phyloP scores from a whole-genome alignment of 371 early-diverging fungal species.

The Rhizopus stolonifer region DNA sequence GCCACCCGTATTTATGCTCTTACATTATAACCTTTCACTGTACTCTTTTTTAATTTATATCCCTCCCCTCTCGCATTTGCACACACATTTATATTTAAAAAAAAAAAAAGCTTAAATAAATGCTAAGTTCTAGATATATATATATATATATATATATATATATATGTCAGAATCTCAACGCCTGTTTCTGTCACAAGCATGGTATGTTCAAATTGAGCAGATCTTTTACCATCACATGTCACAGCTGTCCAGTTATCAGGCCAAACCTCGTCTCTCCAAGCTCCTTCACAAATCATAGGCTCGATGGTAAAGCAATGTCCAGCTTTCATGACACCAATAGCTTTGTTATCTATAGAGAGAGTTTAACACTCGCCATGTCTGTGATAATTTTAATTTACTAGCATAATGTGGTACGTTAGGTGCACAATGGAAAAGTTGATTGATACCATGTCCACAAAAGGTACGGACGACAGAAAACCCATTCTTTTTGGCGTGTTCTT shows the following conservation, averaged over 20 bases:
- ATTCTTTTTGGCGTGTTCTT: slow-evolving; percentile 78
- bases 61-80: too few relatives aligned
- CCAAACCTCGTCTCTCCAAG: slow-evolving; percentile 62
- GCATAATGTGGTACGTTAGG: slow-evolving; percentile 96
- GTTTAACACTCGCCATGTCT: too few relatives aligned
- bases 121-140: too few relatives aligned
- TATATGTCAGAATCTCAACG: slow-evolving; percentile 85
- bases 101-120: too few relatives aligned
- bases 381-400: too few relatives aligned
- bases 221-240: slow-evolving; percentile 91
- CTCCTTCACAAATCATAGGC: slow-evolving; percentile 94
- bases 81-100: too few relatives aligned
- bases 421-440: slow-evolving; percentile 85
- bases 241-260: slow-evolving; percentile 92
- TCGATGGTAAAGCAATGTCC: slow-evolving; percentile 97
- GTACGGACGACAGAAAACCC: slow-evolving; percentile 93
- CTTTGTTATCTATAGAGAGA: slow-evolving; percentile 74
- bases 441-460: slow-evolving; percentile 95
- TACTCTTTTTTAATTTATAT: too few relatives aligned
- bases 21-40: too few relatives aligned
- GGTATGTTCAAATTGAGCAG: slow-evolving; percentile 99
- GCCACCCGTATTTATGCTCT: too few relatives aligned
- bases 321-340: slow-evolving; percentile 89
- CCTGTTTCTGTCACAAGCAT: slow-evolving; percentile 92
- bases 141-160: neutral